Evolutionary conservation across 2,329 filamentous ascomycete genomes (phyloP).

Genomic region (Plenodomus biglobosus): DNA sequence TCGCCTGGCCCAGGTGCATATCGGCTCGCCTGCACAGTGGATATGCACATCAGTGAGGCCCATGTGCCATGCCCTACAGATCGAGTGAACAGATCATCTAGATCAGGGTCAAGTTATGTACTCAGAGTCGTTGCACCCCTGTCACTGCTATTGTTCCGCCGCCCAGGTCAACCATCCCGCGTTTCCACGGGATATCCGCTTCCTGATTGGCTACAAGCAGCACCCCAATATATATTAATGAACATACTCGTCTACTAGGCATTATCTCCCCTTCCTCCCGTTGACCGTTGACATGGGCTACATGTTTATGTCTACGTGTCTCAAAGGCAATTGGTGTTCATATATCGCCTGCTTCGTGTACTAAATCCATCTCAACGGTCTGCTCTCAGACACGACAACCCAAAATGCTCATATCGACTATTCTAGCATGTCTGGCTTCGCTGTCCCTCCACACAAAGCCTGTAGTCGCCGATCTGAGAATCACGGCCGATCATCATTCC

Average conservation of each 20-base stretch:
- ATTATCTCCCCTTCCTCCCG: constrained; percentile 22
- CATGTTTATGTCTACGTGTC: constrained; percentile 37
- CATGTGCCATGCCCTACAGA: background rate
- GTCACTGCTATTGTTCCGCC: constrained; percentile 5
- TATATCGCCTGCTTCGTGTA: constrained; percentile 24
- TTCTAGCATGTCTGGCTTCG: constrained; percentile 21
- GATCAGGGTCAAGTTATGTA: background rate
- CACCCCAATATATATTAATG: constrained; percentile 40
- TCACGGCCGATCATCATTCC: constrained; percentile 35
- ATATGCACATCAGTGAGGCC: too few species aligned
- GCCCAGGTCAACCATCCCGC: constrained; percentile 6
- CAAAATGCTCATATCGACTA: constrained; percentile 28
- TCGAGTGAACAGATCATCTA: background rate
- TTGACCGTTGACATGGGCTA: constrained; percentile 28
- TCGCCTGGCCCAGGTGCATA: too few species aligned
- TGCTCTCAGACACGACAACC: constrained; percentile 6
- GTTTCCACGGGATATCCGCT: background rate
- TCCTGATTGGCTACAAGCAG: constrained; percentile 29
- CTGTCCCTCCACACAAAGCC: constrained; percentile 14
- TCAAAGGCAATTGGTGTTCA: constrained; percentile 22
- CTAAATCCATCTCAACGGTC: constrained; percentile 8
- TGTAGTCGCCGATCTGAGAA: constrained; percentile 25
- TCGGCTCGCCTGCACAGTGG: too few species aligned
- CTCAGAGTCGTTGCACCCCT: background rate
- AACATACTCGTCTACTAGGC: constrained; percentile 34